Evolutionary conservation across 805 yeast species (phyloP).

Genomic region (Wickerhamiella sorbophila): DNA sequence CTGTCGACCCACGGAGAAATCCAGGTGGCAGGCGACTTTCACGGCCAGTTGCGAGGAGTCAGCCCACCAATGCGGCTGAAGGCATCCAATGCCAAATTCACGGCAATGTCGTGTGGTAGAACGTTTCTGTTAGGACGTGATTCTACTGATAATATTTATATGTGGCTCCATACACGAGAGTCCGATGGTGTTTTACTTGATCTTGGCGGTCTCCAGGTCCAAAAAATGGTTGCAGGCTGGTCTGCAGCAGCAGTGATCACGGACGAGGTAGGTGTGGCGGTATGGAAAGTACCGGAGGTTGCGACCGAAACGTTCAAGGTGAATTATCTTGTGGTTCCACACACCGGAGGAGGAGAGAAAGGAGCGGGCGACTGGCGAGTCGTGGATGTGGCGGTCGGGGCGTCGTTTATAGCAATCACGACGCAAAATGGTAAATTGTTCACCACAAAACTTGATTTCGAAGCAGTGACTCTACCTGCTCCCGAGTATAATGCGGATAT

Average conservation of each 20-base stretch:
- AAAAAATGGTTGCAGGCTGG: conserved; percentile 1
- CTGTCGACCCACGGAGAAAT: not conserved
- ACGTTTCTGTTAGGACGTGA: not conserved
- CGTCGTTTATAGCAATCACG: not conserved
- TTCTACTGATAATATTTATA: not conserved
- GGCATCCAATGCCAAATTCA: not conserved
- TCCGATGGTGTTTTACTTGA: not conserved
- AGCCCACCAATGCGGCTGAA: not conserved
- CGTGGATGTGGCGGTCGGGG: conserved; percentile 2
- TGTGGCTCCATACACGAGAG: not conserved
- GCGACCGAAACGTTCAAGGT: not conserved
- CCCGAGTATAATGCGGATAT: not conserved
- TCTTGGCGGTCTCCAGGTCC: not conserved
- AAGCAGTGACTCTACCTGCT: not conserved
- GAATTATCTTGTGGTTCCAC: not conserved
- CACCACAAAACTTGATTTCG: not conserved
- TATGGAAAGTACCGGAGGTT: not conserved
- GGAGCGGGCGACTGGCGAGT: conserved; percentile 2
- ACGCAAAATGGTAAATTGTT: not conserved
- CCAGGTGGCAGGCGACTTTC: not conserved
- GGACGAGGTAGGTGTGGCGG: not conserved
- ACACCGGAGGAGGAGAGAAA: not conserved
- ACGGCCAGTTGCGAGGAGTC: not conserved
- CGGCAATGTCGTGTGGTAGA: not conserved
- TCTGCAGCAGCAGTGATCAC: not conserved